Percentiles rank a stretch among this genome's conserved stretches.
phyloP scores from a whole-genome alignment of 73 alveolate species.

The Paramecium pentaurelia region DNA sequence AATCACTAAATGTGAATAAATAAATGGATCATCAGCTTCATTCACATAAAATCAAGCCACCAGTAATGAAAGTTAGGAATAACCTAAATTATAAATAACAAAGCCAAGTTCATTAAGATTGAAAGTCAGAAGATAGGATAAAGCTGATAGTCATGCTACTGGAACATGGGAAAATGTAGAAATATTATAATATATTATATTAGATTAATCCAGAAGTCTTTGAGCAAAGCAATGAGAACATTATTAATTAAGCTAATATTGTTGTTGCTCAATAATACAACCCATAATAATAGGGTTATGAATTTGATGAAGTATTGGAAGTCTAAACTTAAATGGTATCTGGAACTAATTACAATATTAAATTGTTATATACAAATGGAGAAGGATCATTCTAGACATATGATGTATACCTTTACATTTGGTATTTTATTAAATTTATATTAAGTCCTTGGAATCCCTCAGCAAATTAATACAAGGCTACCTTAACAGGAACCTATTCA shows the following conservation, averaged over 20 bases:
- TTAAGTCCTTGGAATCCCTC: neutral
- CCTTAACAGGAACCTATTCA: conserved; percentile 4
- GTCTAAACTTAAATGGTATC: conserved; percentile 6
- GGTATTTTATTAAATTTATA: neutral
- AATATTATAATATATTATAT: neutral
- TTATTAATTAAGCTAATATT: neutral
- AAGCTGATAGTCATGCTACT: neutral
- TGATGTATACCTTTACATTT: neutral
- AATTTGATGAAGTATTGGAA: neutral
- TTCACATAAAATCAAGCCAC: neutral
- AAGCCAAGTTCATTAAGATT: neutral
- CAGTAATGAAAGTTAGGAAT: neutral
- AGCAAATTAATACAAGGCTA: neutral
- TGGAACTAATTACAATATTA: neutral
- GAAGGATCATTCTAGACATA: neutral
- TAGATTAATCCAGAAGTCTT: conserved; percentile 8
- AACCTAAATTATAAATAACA: neutral
- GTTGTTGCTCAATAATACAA: neutral
- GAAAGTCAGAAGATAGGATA: neutral
- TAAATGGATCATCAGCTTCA: neutral
- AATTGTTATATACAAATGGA: neutral
- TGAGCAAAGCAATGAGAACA: neutral
- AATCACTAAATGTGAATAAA: neutral
- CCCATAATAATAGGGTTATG: neutral
- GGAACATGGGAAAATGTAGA: neutral